Base-by-base conservation (phyloP, 345 rosid genomes). In the Microthlaspi erraticum region DNA sequence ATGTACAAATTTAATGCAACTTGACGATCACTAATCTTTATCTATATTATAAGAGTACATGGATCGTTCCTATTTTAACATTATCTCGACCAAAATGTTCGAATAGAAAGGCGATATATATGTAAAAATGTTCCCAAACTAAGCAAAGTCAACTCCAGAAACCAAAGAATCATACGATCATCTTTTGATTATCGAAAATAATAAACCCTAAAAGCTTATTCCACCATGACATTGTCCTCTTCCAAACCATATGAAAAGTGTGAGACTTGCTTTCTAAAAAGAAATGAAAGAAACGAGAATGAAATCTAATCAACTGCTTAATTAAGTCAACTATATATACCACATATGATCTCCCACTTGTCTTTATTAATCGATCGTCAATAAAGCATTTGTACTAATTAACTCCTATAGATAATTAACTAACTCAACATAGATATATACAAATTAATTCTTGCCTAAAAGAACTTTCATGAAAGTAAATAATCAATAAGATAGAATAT, bases 81-180 rank as follows among this genome's bases (percentile, higher is more conserved):
- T 45, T 51, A 12, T 10, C 17, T 57, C 23, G 11, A 56, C 60
- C 18, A 38, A 59, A 51, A 51, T 61, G 16, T 23, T 52, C 18
- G 41, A 59, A 41, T 52, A 31, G 1, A 62, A 14, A 11, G 63
- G 54, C 12, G 5, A 1, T 29, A 39, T 29, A 39, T 60, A 19
- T 4, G 36, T 39, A 60, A 10, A 57, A 60, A 50, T 60, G 68
- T 45, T 53, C 57, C 12, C 31, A 54, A 20, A 26, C 19, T 43
- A 26, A 72, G 54, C 57, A 56, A 57, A 48, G 77, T 73, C 71
- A 65, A 73, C 77, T 73, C 53, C 53, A 57, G 37, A 46, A 64
- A 64, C 57, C 52, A 56, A 50, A 45, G 76, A 72, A 73, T 73
- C 77, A 55, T 29, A 17, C 9, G 44, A 65, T 65, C 34, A 39